Conservation (phyloP, 75 land plant species). For the Pinus taeda region DNA sequence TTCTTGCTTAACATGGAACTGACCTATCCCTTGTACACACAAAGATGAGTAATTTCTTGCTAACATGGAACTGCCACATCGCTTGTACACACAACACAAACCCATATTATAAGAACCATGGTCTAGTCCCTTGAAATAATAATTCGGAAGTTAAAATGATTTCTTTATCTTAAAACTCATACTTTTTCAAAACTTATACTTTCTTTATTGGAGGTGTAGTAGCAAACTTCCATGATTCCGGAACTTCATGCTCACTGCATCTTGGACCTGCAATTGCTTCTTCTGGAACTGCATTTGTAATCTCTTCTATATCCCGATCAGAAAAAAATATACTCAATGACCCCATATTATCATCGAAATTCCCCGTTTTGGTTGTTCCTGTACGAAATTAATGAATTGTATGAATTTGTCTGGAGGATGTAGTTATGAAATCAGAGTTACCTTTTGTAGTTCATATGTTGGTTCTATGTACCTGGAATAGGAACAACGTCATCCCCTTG, state of each 20-base stretch:
- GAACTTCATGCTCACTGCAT: neutral
- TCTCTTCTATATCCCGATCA: conserved; percentile 26
- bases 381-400: neutral
- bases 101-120: too few relatives aligned
- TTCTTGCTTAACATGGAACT: too few relatives aligned
- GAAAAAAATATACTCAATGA: conserved; percentile 17
- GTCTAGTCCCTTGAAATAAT: too few relatives aligned
- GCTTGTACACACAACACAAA: too few relatives aligned
- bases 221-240: neutral
- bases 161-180: too few relatives aligned
- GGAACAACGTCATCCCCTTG: conserved; percentile 40
- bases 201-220: neutral
- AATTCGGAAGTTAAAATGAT: too few relatives aligned
- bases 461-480: conserved; percentile 27
- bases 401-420: neutral
- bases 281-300: conserved; percentile 17
- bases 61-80: too few relatives aligned
- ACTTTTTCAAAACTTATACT: too few relatives aligned
- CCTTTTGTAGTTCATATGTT: neutral
- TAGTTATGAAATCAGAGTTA: neutral
- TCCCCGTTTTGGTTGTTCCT: conserved; percentile 32
- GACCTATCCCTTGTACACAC: too few relatives aligned
- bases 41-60: too few relatives aligned
- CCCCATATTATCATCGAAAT: conserved; percentile 29
- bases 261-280: conserved; percentile 18